Evolutionary conservation across 1,284 basidiomycete species (phyloP), one percentile per base, ranked within the genome.

Genomic region (Cutaneotrichosporon curvatum): DNA sequence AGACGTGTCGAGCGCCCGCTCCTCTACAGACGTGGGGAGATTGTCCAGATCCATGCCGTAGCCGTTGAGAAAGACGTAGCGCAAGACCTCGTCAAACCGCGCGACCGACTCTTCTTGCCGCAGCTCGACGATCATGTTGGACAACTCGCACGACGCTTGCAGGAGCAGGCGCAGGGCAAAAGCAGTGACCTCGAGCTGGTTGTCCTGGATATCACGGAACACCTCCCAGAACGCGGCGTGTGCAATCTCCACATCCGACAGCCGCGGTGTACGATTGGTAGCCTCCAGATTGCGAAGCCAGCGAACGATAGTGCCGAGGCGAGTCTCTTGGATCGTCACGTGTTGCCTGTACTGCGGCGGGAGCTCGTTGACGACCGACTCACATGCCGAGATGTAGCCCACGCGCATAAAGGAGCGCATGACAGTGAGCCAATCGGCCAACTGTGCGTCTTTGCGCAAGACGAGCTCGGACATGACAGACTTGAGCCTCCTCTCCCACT

Each of bases 1-100:
- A 6, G 40, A 34, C 1, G 14, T 11, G 14, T 40, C 32, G 15
- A 32, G 43, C 3, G 43, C 38, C 15, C 22, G 16, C 9, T 36
- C 44, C 37, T 45, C 40, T 7, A 50, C 34, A 15, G 51, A 53
- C 19, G 42, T 11, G 7, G 53, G 34, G 11, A 54, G 35, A 37
- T 50, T 43, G 34, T 45, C 37, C 14, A 56, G 39, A 34, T 56
- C 54, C 7, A 56, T 23, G 9, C 50, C 50, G 14, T 48, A 56
- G 9, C 42, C 54, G 25, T 52, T 16, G 14, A 22, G 12, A 18
- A 52, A 14, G 18, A 56, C 36, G 32, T 42, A 47, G 6, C 38
- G 44, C n/a, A 49, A 18, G 8, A 50, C 38, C 7, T 45, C 32
- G 48, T 51, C 44, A 35, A 55, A 23, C 6, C 37, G 38, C 16